Conservation (phyloP, 495 filamentous ascomycete species). For the Penicilliopsis zonata region DNA sequence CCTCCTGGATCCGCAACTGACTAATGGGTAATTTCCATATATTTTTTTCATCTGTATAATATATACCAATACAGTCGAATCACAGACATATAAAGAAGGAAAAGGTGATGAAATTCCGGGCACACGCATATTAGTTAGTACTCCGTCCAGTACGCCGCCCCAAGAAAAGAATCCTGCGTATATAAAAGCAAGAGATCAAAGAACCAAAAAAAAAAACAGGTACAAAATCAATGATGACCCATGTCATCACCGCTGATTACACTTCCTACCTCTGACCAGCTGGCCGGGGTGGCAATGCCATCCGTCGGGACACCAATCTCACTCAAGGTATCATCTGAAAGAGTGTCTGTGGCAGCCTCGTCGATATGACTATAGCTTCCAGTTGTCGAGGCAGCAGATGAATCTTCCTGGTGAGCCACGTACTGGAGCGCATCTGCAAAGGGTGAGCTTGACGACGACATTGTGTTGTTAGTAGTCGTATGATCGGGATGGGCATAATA, state of each 20-base stretch:
- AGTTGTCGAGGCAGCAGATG: constrained; percentile 22
- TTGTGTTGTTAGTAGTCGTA: constrained; percentile 18
- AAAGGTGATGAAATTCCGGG: too few relatives aligned
- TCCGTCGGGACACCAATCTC: constrained; percentile 38
- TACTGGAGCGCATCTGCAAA: constrained; percentile 16
- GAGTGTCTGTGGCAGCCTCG: constrained; percentile 13
- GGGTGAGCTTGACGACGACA: constrained; percentile 12
- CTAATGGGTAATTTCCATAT: too few relatives aligned
- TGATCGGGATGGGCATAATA: constrained; percentile 25
- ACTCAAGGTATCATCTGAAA: constrained; percentile 51
- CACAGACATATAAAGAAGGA: too few relatives aligned
- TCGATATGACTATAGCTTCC: constrained; percentile 27
- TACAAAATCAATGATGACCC: constrained; percentile 15
- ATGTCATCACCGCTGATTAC: constrained; percentile 46
- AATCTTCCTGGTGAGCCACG: constrained; percentile 14
- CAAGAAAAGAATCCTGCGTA: too few relatives aligned
- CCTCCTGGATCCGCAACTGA: too few relatives aligned
- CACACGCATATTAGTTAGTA: too few relatives aligned
- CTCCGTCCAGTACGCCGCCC: too few relatives aligned
- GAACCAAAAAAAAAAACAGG: neutral
- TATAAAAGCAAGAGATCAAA: too few relatives aligned
- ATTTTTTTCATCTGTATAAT: too few relatives aligned
- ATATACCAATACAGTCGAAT: too few relatives aligned
- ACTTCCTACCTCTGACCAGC: constrained; percentile 72
- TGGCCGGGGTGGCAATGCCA: constrained; percentile 51